Evolutionary conservation across 352 stramenopile species (phyloP).

Genomic region (Peronosclerospora sorghi): DNA sequence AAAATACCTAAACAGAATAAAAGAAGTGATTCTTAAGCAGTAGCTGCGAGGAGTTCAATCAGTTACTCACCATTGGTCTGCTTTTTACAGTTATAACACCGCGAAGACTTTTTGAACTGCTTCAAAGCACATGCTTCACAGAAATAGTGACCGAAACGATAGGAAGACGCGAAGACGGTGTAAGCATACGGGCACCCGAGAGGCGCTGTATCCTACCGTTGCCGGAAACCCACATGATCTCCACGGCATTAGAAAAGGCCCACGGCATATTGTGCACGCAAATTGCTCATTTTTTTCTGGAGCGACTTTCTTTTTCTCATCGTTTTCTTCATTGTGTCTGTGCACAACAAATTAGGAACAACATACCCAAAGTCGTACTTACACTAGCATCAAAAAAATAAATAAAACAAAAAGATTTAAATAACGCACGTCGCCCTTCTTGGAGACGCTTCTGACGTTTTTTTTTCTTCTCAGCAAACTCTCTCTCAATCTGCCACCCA

Average conservation of each 20-base stretch:
- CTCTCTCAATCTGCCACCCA: constrained; percentile 95
- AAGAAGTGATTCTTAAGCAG: not conserved
- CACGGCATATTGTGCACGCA: constrained; percentile 92
- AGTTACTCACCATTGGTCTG: constrained; percentile 77
- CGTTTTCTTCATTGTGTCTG: too few species aligned
- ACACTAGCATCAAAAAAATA: too few species aligned
- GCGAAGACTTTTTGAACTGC: constrained; percentile 66
- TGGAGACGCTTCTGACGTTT: constrained; percentile 68
- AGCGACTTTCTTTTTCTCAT: constrained; percentile 26
- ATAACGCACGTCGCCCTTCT: constrained; percentile 25
- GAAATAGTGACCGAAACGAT: constrained; percentile 92
- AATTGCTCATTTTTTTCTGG: constrained; percentile 80
- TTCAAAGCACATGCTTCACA: constrained; percentile 89
- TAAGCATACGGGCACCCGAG: not conserved
- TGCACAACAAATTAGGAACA: too few species aligned
- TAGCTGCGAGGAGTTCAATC: not conserved
- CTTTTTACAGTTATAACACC: constrained; percentile 91
- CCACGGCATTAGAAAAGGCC: constrained; percentile 82
- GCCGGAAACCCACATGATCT: constrained; percentile 64
- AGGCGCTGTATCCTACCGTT: not conserved
- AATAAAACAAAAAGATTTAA: not conserved
- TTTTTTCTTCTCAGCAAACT: constrained; percentile 91
- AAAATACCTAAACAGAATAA: constrained; percentile 52
- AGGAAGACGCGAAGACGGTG: not conserved
- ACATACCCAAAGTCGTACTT: too few species aligned